Evolutionary conservation across 768 basidiomycete genomes (phyloP), one percentile per base, ranked within the genome.

Genomic region (Lactarius hatsudake): DNA sequence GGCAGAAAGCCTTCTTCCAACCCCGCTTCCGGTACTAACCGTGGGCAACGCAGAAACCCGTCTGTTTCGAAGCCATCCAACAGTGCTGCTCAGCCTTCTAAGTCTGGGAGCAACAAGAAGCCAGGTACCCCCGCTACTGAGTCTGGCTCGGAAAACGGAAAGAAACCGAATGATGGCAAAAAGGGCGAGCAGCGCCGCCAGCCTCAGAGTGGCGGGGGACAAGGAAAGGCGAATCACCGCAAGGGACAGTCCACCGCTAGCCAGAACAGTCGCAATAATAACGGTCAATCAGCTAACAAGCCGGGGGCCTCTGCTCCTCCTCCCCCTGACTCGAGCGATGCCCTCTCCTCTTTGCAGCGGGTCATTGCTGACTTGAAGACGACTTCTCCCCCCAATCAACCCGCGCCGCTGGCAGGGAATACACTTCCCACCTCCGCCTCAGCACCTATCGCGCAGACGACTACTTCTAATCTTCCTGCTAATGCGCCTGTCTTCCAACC

Each of bases 281-380:
- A 73, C 75, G 69, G 72, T 76, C 71, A 71, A 58, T 26, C 62
- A 1, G 23, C 53, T 42, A 61, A 30, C 51, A 67, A 70, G 60
- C 48, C 59, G 5, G 75, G 72, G 67, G 75, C 81, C 18, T 83
- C 86, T 43, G 81, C 81, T 45, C 83, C 85, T 55, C 80, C 84
- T 69, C 79, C 77, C 69, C 81, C 81, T 42, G 89, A 92, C 71
- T 84, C 86, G 26, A 92, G 90, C 74, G 89, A 90, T 75, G 92
- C 90, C 20, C 81, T 94, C 66, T 90, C 90, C 67, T 93, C 92
- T 34, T 85, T 98, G 62, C 94, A 98, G 74, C 87, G 93, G 65
- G 90, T 97, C 76, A 98, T 98, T 72, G 91, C 91, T 64, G 95
- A 98, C 77, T 82, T 97, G 70, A 96, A 94, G 83, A 89, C 90